These are phyloP conservation scores for Aquilaria yunnanensis DNA, from an alignment of 345 rosid species.

Conservation along the genomic window DNA sequence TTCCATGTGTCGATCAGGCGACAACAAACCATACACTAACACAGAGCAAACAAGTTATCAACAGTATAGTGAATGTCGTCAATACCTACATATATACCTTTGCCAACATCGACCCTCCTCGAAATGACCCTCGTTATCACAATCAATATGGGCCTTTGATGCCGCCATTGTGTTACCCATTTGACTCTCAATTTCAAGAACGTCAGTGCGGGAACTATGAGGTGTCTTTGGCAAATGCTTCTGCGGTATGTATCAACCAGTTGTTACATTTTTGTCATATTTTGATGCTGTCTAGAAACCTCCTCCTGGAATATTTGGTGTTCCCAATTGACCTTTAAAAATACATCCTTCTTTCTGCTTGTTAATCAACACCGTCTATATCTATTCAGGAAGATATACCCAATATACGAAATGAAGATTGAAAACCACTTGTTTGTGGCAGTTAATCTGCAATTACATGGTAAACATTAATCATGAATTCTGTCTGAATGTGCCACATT, in stretches of 20 bases:
- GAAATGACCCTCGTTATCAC: conserved; percentile 39
- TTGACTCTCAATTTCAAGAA: conserved; percentile 49
- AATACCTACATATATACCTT: conserved; percentile 70
- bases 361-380: too few species aligned
- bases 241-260: conserved; percentile 40
- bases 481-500: too few species aligned
- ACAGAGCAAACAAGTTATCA: conserved; percentile 91
- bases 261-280: neutral
- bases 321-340: too few species aligned
- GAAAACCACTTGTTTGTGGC: too few species aligned
- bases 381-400: too few species aligned
- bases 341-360: too few species aligned
- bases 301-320: too few species aligned
- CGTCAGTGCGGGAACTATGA: conserved; percentile 60
- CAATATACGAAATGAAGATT: too few species aligned
- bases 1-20: conserved; percentile 86
- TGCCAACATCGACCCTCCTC: conserved; percentile 75
- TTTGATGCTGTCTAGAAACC: neutral
- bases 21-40: conserved; percentile 85
- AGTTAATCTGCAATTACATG: too few species aligned
- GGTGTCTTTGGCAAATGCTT: conserved; percentile 74
- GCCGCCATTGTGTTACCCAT: conserved; percentile 91
- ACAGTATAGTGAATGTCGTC: conserved; percentile 65
- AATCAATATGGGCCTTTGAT: conserved; percentile 85
- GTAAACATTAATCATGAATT: too few species aligned